phyloP scores from a whole-genome alignment of 805 yeast species.

The Metschnikowia colocasiae region DNA sequence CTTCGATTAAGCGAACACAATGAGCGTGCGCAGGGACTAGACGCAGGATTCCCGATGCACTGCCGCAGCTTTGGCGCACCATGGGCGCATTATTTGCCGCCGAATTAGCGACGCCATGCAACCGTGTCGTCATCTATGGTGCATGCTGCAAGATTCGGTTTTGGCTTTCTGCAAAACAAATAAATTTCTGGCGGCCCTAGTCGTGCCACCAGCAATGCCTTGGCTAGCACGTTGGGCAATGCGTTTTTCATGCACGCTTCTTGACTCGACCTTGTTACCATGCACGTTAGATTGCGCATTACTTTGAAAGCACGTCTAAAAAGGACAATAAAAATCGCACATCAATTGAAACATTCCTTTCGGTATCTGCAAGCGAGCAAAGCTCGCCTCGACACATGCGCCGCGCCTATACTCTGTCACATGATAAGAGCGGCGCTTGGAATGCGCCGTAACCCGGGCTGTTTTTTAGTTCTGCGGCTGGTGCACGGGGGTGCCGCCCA shows the following conservation, averaged over 20 bases:
- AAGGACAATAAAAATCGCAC: not conserved
- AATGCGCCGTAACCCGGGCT: not conserved
- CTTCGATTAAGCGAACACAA: not conserved
- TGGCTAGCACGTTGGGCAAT: too few relatives aligned
- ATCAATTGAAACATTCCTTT: not conserved
- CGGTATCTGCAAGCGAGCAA: not conserved
- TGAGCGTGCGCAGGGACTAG: not conserved
- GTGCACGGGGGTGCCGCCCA: not conserved
- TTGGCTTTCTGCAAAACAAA: not conserved
- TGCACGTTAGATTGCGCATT: not conserved
- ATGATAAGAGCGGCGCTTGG: constrained; percentile 4
- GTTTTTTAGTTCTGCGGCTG: not conserved
- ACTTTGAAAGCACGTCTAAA: not conserved
- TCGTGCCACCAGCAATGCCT: too few relatives aligned
- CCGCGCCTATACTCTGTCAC: not conserved
- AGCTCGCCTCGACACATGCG: not conserved
- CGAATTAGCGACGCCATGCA: not conserved
- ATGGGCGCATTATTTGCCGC: not conserved
- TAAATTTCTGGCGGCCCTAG: not conserved
- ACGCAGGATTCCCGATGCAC: constrained; percentile 1
- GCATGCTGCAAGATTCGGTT: not conserved
- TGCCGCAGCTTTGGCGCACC: not conserved
- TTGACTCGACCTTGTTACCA: not conserved
- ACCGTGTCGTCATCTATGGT: not conserved
- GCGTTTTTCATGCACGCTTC: not conserved